phyloP scores from a whole-genome alignment of 2,329 filamentous ascomycete genomes.

The Microcyclospora tardicrescens region DNA sequence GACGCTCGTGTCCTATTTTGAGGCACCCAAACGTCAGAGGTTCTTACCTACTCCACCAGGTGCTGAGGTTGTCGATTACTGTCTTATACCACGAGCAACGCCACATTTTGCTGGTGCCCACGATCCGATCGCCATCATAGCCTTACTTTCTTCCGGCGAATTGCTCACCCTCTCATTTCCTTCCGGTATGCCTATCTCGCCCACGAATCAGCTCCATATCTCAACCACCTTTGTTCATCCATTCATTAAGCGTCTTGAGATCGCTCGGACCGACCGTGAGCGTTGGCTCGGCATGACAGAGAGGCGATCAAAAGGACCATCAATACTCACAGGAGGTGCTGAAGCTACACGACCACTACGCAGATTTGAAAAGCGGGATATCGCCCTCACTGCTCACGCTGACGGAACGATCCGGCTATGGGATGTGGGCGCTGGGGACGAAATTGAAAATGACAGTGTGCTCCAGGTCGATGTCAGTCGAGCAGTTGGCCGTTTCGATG shows the following conservation, averaged over 20 bases:
- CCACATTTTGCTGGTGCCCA: slow-evolving; percentile 81
- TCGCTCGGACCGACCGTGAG: slow-evolving; percentile 63
- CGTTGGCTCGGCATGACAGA: slow-evolving; percentile 89
- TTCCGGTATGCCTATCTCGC: slow-evolving; percentile 76
- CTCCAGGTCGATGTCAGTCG: slow-evolving; percentile 79
- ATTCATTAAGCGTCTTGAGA: slow-evolving; percentile 60
- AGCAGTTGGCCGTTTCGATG: slow-evolving; percentile 64
- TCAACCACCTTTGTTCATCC: slow-evolving; percentile 83
- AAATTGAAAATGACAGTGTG: slow-evolving; percentile 73
- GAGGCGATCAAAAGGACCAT: slow-evolving; percentile 63
- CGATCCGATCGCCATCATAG: slow-evolving; percentile 77
- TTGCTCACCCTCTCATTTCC: slow-evolving; percentile 84
- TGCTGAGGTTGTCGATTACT: slow-evolving; percentile 66
- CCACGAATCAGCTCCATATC: slow-evolving; percentile 83
- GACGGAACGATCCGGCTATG: slow-evolving; percentile 87
- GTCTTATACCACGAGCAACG: slow-evolving; percentile 66
- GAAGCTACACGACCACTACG: slow-evolving; percentile 57
- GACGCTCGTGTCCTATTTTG: slow-evolving; percentile 62
- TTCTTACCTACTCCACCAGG: slow-evolving; percentile 64
- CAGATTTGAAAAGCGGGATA: slow-evolving; percentile 68
- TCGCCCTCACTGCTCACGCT: slow-evolving; percentile 76
- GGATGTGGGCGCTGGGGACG: slow-evolving; percentile 84
- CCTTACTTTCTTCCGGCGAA: slow-evolving; percentile 73
- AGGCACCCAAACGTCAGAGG: slow-evolving; percentile 57
- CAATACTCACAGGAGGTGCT: slow-evolving; percentile 65